Evolutionary conservation across 306 rosid genomes (phyloP).

Genomic region (Mimosa bimucronata): DNA sequence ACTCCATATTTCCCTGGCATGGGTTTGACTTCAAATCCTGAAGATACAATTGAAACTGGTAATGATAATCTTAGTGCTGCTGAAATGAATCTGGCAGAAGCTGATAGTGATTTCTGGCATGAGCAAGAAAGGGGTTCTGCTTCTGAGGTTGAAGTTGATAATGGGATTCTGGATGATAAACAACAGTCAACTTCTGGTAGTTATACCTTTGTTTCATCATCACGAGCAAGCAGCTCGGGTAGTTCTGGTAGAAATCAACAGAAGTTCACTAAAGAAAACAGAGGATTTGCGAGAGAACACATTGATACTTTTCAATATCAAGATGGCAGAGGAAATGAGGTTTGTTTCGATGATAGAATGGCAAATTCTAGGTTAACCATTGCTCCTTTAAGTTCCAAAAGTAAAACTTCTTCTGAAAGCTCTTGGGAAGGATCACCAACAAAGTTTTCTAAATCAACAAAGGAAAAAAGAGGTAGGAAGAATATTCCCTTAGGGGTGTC

Average conservation of each 20-base stretch:
- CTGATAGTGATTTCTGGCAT: conserved; percentile 67
- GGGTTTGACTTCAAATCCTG: conserved; percentile 55
- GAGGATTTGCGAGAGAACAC: conserved; percentile 44
- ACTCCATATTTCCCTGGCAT: conserved; percentile 70
- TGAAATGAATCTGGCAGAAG: conserved; percentile 51
- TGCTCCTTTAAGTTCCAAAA: conserved; percentile 49
- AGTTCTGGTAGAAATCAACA: conserved; percentile 47
- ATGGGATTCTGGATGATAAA: conserved; percentile 66
- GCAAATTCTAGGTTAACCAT: conserved; percentile 45
- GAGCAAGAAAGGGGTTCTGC: conserved; percentile 62
- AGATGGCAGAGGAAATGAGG: conserved; percentile 60
- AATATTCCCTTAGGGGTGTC: conserved; percentile 46
- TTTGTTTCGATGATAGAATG: conserved; percentile 54
- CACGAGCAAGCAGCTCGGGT: conserved; percentile 45
- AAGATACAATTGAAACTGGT: conserved; percentile 50
- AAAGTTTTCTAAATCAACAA: conserved; percentile 59
- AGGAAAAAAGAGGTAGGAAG: conserved; percentile 66
- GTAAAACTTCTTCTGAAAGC: conserved; percentile 68
- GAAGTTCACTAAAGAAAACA: conserved; percentile 52
- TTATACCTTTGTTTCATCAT: conserved; percentile 48
- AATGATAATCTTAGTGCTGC: conserved; percentile 57
- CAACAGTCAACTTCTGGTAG: conserved; percentile 65
- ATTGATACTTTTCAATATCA: conserved; percentile 53
- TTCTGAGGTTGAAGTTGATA: conserved; percentile 55
- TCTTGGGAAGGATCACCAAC: conserved; percentile 77